Percentiles rank a stretch among this genome's conserved stretches.
Evolutionary conservation across 257 asterid species (phyloP).

Genomic region (Perilla frutescens): DNA sequence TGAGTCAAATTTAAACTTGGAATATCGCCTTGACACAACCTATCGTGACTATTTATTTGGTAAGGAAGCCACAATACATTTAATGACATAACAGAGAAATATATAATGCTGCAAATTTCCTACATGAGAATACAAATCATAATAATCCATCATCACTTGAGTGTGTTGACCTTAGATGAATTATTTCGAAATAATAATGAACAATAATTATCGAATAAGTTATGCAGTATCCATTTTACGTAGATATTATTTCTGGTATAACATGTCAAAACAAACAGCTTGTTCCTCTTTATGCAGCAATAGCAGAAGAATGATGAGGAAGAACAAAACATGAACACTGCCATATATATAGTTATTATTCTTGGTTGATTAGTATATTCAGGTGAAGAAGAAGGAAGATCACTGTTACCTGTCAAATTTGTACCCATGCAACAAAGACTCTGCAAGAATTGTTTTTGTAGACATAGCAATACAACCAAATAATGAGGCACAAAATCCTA

Average conservation of each 20-base stretch:
- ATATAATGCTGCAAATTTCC: too few species aligned
- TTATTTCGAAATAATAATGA: too few species aligned
- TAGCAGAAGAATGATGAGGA: not conserved
- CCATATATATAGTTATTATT: not conserved
- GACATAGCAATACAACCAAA: slow-evolving; percentile 85
- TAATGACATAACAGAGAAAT: not conserved
- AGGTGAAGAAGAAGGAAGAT: not conserved
- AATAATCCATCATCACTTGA: too few species aligned
- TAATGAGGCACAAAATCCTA: slow-evolving; percentile 81
- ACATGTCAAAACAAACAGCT: not conserved
- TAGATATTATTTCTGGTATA: not conserved
- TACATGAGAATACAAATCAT: not conserved
- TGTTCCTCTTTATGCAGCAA: slow-evolving; percentile 17
- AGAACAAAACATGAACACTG: slow-evolving; percentile 10
- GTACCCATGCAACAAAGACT: slow-evolving; percentile 76
- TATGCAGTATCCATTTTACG: not conserved
- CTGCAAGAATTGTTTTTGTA: slow-evolving; percentile 84
- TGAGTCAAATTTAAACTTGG: not conserved
- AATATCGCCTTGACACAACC: too few species aligned
- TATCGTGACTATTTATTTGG: not conserved
- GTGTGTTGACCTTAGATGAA: too few species aligned
- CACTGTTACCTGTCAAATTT: slow-evolving; percentile 72
- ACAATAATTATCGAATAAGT: not conserved
- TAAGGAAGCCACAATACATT: slow-evolving; percentile 5
- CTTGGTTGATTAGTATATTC: not conserved